Percentiles rank a stretch among this genome's conserved stretches.
phyloP scores from a whole-genome alignment of 352 stramenopile species.

The Pythium coloratum region DNA sequence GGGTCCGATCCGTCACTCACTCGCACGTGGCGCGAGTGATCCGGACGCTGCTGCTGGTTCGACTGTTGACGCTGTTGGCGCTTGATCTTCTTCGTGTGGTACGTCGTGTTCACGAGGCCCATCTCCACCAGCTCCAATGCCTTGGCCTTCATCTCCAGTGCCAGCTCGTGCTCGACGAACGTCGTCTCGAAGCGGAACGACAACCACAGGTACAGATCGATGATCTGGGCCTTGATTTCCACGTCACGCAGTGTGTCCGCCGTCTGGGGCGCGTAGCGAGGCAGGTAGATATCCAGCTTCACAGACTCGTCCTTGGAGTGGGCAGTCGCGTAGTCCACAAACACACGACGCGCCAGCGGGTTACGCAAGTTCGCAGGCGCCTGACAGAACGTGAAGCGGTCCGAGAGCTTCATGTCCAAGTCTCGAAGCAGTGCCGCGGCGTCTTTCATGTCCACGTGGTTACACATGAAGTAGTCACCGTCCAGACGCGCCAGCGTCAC shows the following conservation, averaged over 20 bases:
- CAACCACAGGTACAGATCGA: conserved; percentile 95
- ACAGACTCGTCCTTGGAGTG: conserved; percentile 70
- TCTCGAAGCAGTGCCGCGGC: conserved; percentile 60
- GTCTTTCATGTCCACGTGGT: conserved; percentile 80
- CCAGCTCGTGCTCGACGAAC: conserved; percentile 73
- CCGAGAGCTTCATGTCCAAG: conserved; percentile 67
- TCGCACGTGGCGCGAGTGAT: conserved; percentile 20
- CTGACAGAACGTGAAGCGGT: conserved; percentile 89
- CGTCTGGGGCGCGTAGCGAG: conserved; percentile 63
- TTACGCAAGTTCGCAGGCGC: conserved; percentile 85
- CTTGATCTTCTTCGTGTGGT: conserved; percentile 57
- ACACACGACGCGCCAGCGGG: conserved; percentile 65
- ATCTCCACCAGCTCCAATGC: conserved; percentile 73
- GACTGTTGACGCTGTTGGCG: conserved; percentile 12
- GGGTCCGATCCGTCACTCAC: conserved; percentile 8
- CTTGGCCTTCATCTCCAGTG: conserved; percentile 58
- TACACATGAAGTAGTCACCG: conserved; percentile 93
- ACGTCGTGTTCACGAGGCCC: conserved; percentile 76
- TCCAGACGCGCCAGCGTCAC: conserved; percentile 84
- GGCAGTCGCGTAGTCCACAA: conserved; percentile 85
- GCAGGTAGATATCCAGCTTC: conserved; percentile 82
- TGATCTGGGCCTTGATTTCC: conserved; percentile 90
- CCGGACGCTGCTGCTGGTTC: conserved; percentile 2
- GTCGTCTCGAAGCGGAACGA: conserved; percentile 89
- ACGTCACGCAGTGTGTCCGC: conserved; percentile 86